Percentiles rank a stretch among this genome's conserved stretches.
Evolutionary conservation across 2,329 filamentous ascomycete genomes (phyloP).

Genomic region (Aspergillus novoparasiticus): DNA sequence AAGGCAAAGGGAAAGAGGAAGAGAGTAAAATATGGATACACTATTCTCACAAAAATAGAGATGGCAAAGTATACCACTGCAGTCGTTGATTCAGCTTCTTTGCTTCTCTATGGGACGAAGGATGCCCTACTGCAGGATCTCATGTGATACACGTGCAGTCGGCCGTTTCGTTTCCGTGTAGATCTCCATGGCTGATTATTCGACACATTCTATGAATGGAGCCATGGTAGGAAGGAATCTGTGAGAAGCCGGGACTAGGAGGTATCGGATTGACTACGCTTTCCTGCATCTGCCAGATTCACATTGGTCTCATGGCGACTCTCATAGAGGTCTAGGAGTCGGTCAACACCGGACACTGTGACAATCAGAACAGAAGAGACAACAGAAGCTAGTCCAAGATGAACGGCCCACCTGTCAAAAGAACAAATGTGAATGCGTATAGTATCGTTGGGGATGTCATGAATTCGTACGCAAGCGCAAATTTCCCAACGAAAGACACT

Average conservation of each 20-base stretch:
- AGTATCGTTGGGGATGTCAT: slow-evolving; percentile 45
- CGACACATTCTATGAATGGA: not conserved
- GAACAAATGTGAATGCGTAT: slow-evolving; percentile 35
- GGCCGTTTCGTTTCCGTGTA: not conserved
- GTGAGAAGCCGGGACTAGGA: slow-evolving; percentile 10
- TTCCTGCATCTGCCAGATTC: slow-evolving; percentile 28
- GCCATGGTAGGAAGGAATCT: not conserved
- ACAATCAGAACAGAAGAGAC: slow-evolving; percentile 19
- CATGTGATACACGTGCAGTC: not conserved
- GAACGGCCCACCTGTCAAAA: slow-evolving; percentile 32
- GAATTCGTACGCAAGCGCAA: slow-evolving; percentile 39
- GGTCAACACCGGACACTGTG: slow-evolving; percentile 36
- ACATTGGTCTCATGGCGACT: slow-evolving; percentile 23
- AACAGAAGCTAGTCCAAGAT: not conserved
- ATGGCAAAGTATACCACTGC: not conserved
- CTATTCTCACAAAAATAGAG: not conserved
- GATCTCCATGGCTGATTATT: not conserved
- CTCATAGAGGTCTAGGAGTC: slow-evolving; percentile 35
- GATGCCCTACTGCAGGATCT: not conserved
- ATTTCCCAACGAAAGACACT: slow-evolving; percentile 34
- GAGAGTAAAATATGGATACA: not conserved
- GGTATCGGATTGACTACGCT: slow-evolving; percentile 19
- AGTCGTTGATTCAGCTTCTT: not conserved
- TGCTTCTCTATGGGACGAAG: not conserved
- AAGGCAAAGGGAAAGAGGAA: not conserved